These are phyloP conservation scores for Podaxis carcinomalis DNA, from an alignment of 768 basidiomycete genomes.

Conservation along the genomic window DNA sequence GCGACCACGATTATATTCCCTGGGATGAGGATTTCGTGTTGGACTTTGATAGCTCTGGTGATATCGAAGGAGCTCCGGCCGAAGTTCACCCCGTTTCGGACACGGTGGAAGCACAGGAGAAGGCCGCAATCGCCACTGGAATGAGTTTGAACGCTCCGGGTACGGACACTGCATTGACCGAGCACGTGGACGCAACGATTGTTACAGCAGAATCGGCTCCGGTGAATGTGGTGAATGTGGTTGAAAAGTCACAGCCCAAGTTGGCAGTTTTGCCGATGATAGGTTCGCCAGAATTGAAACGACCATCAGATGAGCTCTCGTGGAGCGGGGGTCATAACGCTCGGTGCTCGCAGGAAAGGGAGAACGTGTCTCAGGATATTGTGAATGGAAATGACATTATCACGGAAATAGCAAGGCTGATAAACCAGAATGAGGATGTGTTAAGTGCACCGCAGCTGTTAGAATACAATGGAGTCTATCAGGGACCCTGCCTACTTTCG, in stretches of 20 bases:
- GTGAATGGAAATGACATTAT: background rate
- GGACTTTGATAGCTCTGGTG: background rate
- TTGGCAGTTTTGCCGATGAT: background rate
- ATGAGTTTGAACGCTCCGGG: background rate
- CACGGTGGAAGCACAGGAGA: background rate
- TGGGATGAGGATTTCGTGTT: background rate
- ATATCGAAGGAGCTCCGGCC: background rate
- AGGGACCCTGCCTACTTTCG: conserved; percentile 29
- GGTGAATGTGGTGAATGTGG: background rate
- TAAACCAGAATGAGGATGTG: background rate
- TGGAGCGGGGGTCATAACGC: background rate
- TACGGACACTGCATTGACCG: background rate
- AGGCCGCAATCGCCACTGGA: background rate
- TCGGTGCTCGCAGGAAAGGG: background rate
- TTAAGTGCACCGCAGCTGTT: conserved; percentile 18
- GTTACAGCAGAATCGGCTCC: background rate
- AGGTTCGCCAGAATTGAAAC: background rate
- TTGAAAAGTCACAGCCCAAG: background rate
- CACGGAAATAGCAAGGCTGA: background rate
- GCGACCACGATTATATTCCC: no score
- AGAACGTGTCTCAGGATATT: background rate
- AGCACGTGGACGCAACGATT: background rate
- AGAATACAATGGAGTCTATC: conserved; percentile 26
- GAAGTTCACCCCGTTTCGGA: background rate
- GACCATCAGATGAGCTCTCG: background rate